Conservation (phyloP, 1,139 yeast species). For the Nakaseomyces kungkrabaensis region DNA sequence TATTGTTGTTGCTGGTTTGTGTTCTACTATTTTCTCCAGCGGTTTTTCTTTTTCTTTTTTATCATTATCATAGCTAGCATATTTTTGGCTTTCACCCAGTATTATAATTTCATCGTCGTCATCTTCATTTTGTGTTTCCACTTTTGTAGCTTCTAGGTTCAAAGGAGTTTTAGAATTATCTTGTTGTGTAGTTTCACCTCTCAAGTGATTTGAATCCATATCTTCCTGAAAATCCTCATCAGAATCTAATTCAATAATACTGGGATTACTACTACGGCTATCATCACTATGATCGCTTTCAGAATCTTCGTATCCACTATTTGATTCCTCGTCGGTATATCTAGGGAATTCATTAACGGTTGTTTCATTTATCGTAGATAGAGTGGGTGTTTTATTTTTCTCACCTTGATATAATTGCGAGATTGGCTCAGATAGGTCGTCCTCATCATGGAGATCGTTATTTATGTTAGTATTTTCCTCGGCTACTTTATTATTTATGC, state of each 20-base stretch:
- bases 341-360: neutral
- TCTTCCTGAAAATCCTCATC: neutral
- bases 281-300: neutral
- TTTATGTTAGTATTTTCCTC: no score
- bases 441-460: no score
- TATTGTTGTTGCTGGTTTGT: no score
- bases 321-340: neutral
- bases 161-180: no score
- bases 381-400: neutral
- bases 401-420: neutral
- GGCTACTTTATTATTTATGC: no score
- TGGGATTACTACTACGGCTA: neutral
- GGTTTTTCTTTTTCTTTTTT: no score
- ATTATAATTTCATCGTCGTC: constrained; percentile 1
- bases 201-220: neutral
- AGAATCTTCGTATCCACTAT: neutral
- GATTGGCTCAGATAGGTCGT: no score
- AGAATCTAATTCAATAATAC: neutral
- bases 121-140: neutral
- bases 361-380: neutral
- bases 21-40: no score
- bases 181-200: neutral
- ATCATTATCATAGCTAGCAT: neutral
- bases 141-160: neutral
- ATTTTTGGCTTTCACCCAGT: neutral